These are phyloP conservation scores for Cornus suecica DNA, from an alignment of 148 eudicot species.

Conservation along the genomic window DNA sequence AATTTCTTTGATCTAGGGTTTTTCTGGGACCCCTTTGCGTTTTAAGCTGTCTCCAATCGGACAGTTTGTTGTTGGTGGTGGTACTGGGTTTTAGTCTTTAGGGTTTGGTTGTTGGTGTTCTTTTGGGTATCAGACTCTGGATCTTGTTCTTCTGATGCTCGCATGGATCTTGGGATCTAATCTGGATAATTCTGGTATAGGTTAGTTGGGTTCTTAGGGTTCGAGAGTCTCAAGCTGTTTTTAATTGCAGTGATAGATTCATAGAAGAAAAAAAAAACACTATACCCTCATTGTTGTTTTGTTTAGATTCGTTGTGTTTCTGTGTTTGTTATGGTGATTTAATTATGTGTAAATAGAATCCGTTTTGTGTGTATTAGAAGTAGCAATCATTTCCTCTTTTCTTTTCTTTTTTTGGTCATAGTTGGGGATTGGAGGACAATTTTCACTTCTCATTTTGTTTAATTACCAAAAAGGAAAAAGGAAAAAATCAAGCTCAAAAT, in stretches of 20 bases:
- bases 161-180: slow-evolving; percentile 24
- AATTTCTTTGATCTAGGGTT: slow-evolving; percentile 18
- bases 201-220: slow-evolving; percentile 20
- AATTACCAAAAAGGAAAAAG: too few species aligned
- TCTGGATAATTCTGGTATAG: slow-evolving; percentile 42
- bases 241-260: not conserved
- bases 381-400: slow-evolving; percentile 26
- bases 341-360: slow-evolving; percentile 23
- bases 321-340: slow-evolving; percentile 9
- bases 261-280: not conserved
- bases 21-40: slow-evolving; percentile 3
- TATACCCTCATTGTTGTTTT: slow-evolving; percentile 10
- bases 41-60: not conserved
- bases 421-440: slow-evolving; percentile 26
- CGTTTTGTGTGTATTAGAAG: slow-evolving; percentile 18
- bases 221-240: slow-evolving; percentile 15
- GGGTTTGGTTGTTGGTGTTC: slow-evolving; percentile 10
- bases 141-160: slow-evolving; percentile 28
- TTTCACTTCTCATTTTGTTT: slow-evolving; percentile 6
- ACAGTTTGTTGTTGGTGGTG: slow-evolving; percentile 1
- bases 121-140: slow-evolving; percentile 26
- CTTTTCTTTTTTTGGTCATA: slow-evolving; percentile 30
- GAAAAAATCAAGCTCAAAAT: not conserved
- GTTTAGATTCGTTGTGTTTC: slow-evolving; percentile 12
- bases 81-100: not conserved